Conservation (phyloP, 345 rosid species). For the Eucalyptus viminalis region DNA sequence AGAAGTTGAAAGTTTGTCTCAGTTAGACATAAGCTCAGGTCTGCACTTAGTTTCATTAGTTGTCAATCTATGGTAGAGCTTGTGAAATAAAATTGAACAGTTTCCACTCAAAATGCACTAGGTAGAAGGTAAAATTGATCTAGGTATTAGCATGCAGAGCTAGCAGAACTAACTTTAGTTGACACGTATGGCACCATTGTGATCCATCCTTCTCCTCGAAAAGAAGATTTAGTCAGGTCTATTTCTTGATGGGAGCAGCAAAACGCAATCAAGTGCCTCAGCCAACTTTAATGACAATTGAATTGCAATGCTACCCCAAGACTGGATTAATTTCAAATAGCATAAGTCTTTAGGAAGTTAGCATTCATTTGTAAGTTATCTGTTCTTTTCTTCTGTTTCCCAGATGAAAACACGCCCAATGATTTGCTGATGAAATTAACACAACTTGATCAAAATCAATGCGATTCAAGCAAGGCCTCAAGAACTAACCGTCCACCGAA, state of each 20-base stretch:
- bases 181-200: background rate
- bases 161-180: background rate
- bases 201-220: background rate
- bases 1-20: background rate
- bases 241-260: background rate
- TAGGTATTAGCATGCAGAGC: background rate
- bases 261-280: background rate
- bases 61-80: background rate
- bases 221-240: background rate
- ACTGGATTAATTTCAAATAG: background rate
- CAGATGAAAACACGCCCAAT: background rate
- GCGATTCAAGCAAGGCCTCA: background rate
- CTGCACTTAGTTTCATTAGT: background rate
- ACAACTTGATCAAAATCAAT: background rate
- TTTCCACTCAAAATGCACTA: background rate
- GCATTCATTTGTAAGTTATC: background rate
- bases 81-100: background rate
- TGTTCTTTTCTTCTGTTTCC: background rate
- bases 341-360: background rate
- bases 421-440: background rate
- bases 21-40: background rate
- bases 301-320: background rate
- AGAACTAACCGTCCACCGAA: conserved; percentile 85
- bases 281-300: background rate
- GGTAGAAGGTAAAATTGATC: background rate